Base-by-base conservation (phyloP, 345 rosid species). In the Conringia planisiliqua region DNA sequence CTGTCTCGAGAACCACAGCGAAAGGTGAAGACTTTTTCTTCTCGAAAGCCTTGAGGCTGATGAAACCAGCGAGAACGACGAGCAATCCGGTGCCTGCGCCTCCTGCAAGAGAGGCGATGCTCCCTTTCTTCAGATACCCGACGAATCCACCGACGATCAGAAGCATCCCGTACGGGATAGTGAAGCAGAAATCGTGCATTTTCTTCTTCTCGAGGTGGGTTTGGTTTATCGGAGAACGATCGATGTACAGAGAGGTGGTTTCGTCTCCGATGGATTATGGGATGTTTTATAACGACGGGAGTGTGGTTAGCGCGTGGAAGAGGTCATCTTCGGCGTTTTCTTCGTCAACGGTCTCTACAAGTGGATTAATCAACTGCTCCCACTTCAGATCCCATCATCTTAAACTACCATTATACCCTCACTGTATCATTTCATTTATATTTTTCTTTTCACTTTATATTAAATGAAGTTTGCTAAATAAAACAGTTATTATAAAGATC, bases 161-260 rank as follows among this genome's bases (percentile, higher is more conserved):
- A 30, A 92, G 73, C 81, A 95, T 58, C 30, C 97, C 97, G 74
- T 95, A 94, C 38, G 98, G 97, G 83, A 91, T 85, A 46, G 97
- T 91, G 83, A 94, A 84, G 83, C 96, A 94, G 78, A 94, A 94
- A 78, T 94, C 97, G 74, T 91, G 91, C 98, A 94, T 88, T 70
- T 13, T 80, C 16, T 58, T 46, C 55, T n/a, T n/a, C n/a, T n/a
- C n/a, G n/a, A n/a, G n/a, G n/a, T 64, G 54, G 24, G 65, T 43
- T 70, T 40, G 22, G 13, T 70, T 29, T 20, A 2, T 54, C 47
- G 32, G 35, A 35, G 24, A 66, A 52, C 32, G 67, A 47, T 18
- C 11, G n/a, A n/a, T n/a, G n/a, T 10, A 14, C 24, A 48, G 60
- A 10, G 50, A 16, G 30, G 54, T 58, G 12, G 63, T 52, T 66